Evolutionary conservation across 129 eudicot genomes (phyloP).

Genomic region (Lactuca saligna): DNA sequence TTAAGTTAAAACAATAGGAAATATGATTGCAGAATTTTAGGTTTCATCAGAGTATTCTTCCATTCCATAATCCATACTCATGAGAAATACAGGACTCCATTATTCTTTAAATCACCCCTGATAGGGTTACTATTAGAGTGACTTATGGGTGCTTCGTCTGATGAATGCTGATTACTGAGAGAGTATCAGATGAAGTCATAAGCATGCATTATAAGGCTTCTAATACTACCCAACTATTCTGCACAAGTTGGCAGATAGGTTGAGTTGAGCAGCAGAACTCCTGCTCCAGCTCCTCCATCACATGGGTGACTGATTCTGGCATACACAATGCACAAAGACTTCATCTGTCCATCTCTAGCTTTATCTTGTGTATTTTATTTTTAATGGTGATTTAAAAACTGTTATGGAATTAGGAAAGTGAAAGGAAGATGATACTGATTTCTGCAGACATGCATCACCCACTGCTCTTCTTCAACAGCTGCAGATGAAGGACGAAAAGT

Average conservation of each 20-base stretch:
- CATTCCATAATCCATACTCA: background rate
- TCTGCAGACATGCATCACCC: slow-evolving; percentile 2
- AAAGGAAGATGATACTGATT: slow-evolving; percentile 28
- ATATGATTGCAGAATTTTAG: background rate
- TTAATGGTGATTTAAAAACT: slow-evolving; percentile 13
- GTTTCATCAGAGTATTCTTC: background rate
- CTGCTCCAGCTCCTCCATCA: background rate
- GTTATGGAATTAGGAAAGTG: slow-evolving; percentile 31
- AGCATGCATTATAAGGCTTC: slow-evolving; percentile 12
- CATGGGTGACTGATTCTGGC: slow-evolving; percentile 4
- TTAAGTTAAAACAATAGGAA: slow-evolving; percentile 9
- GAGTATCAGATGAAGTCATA: background rate
- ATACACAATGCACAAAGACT: slow-evolving; percentile 15
- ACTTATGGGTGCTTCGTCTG: background rate
- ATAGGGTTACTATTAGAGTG: slow-evolving; percentile 4
- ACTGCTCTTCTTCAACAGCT: slow-evolving; percentile 19
- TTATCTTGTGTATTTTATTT: slow-evolving; percentile 4
- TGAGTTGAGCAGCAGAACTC: slow-evolving; percentile 4
- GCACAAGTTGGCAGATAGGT: background rate
- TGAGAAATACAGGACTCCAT: slow-evolving; percentile 1
- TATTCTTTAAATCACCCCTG: slow-evolving; percentile 11
- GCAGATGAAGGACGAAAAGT: slow-evolving; percentile 22
- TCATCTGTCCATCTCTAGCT: slow-evolving; percentile 16
- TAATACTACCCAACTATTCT: background rate
- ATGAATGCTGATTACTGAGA: background rate